A percentile compares a stretch with the other conserved stretches of the same genome.
Evolutionary conservation across 345 rosid genomes (phyloP).

Genomic region (Draba incana): DNA sequence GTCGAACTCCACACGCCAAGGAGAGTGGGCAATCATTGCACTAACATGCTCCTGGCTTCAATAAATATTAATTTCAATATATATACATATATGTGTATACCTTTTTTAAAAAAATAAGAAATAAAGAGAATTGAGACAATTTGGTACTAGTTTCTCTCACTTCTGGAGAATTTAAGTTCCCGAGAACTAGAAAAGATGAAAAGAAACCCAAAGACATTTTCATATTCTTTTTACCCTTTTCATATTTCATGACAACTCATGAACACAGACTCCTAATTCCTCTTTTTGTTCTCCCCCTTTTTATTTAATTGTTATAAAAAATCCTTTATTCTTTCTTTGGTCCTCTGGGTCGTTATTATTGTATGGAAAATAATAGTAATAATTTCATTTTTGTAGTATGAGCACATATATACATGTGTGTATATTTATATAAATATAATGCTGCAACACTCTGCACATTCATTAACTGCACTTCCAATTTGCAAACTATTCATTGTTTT

Average conservation of each 20-base stretch:
- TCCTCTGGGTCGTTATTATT: slow-evolving; percentile 27
- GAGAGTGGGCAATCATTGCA: too few species aligned
- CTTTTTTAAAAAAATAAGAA: too few species aligned
- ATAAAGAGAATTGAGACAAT: slow-evolving; percentile 19
- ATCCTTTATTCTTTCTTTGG: slow-evolving; percentile 9
- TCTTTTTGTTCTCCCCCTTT: slow-evolving; percentile 23
- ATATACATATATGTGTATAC: not conserved
- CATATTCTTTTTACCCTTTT: slow-evolving; percentile 32
- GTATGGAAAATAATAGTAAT: not conserved
- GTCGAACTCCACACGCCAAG: too few species aligned
- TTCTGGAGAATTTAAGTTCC: slow-evolving; percentile 36
- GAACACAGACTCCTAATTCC: slow-evolving; percentile 27
- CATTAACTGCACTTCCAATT: slow-evolving; percentile 42
- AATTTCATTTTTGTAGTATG: not conserved
- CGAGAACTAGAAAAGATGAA: slow-evolving; percentile 34
- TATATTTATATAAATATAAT: not conserved
- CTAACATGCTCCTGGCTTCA: too few species aligned
- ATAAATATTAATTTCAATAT: too few species aligned
- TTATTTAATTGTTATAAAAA: slow-evolving; percentile 6
- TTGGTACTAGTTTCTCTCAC: slow-evolving; percentile 35
- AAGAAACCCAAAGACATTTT: slow-evolving; percentile 19
- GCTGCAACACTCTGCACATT: slow-evolving; percentile 40
- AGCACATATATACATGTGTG: not conserved
- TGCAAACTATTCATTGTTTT: slow-evolving; percentile 21
- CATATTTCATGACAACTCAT: slow-evolving; percentile 39